Evolutionary conservation across 352 stramenopile species (phyloP).

Genomic region (Aphanomyces cochlioides): DNA sequence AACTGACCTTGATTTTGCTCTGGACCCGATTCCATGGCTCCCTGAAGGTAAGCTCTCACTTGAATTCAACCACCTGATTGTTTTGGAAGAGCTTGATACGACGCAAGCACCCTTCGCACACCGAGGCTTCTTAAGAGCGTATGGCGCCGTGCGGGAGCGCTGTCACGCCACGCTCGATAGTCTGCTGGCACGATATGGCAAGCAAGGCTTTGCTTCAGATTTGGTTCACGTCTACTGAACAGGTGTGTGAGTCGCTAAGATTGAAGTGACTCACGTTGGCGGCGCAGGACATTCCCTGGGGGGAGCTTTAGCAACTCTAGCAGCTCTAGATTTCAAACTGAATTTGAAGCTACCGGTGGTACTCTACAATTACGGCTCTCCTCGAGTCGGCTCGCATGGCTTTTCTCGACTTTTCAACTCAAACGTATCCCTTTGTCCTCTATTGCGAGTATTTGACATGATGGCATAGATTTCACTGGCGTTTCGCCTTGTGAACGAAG

Average conservation of each 20-base stretch:
- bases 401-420: slow-evolving; percentile 33
- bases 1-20: slow-evolving; percentile 41
- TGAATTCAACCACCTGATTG: neutral
- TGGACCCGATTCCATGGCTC: slow-evolving; percentile 14
- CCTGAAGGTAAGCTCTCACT: neutral
- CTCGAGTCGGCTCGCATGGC: slow-evolving; percentile 34
- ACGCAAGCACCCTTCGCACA: slow-evolving; percentile 37
- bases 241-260: slow-evolving; percentile 2
- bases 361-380: slow-evolving; percentile 39
- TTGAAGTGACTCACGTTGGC: neutral
- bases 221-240: slow-evolving; percentile 31
- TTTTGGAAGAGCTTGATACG: neutral
- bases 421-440: neutral
- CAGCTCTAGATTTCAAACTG: slow-evolving; percentile 13
- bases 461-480: slow-evolving; percentile 20
- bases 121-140: slow-evolving; percentile 44
- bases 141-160: slow-evolving; percentile 38
- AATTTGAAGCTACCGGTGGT: slow-evolving; percentile 7
- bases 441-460: too few species aligned
- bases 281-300: slow-evolving; percentile 40
- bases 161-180: slow-evolving; percentile 27
- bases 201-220: slow-evolving; percentile 30
- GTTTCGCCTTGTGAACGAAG: slow-evolving; percentile 34
- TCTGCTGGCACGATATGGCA: slow-evolving; percentile 29
- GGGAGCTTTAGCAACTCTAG: slow-evolving; percentile 39